phyloP scores from a whole-genome alignment of 257 asterid genomes.

The Primulina tabacum region DNA sequence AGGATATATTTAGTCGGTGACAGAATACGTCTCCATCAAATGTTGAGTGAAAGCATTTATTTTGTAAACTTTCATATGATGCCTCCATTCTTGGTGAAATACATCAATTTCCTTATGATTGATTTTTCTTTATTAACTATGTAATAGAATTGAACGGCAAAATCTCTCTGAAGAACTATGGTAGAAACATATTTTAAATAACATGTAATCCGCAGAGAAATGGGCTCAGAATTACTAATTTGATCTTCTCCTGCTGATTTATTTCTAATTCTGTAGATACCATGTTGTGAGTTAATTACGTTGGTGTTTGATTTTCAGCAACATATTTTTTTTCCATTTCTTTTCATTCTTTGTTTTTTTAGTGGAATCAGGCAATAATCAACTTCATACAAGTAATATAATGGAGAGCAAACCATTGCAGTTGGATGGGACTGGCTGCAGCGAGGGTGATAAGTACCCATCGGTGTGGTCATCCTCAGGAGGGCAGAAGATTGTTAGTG shows the following conservation, averaged over 20 bases:
- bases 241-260: conserved; percentile 8
- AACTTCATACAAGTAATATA: conserved; percentile 33
- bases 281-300: neutral
- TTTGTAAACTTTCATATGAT: conserved; percentile 7
- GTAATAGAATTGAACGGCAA: conserved; percentile 13
- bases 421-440: conserved; percentile 36
- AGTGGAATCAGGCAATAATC: conserved; percentile 44
- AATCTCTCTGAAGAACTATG: neutral
- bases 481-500: conserved; percentile 59
- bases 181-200: neutral
- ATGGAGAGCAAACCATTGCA: conserved; percentile 50
- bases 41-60: conserved; percentile 1
- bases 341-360: conserved; percentile 16
- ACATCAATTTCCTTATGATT: conserved; percentile 3
- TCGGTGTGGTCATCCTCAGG: conserved; percentile 81
- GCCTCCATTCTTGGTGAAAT: conserved; percentile 10
- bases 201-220: neutral
- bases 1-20: neutral
- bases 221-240: conserved; percentile 3
- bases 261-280: neutral
- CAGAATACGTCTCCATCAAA: neutral
- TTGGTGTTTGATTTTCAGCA: conserved; percentile 4
- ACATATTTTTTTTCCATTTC: neutral
- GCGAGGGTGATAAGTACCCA: conserved; percentile 39
- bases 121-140: conserved; percentile 9